Conservation (phyloP, 129 eudicot species). For the Apium graveolens region DNA sequence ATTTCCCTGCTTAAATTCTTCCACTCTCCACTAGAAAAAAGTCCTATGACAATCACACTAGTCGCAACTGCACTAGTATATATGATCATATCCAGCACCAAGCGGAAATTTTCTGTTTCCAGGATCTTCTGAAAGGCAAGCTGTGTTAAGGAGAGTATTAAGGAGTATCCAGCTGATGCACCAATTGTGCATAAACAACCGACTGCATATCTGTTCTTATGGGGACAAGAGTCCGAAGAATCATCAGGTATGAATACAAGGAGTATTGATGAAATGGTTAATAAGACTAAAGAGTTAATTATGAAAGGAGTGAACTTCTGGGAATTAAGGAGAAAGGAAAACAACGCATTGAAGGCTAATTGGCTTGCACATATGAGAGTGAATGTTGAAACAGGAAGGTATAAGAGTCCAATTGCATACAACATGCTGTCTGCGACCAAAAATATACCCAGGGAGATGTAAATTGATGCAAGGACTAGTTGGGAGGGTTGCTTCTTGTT, state of each 20-base stretch:
- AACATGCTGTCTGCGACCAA: constrained; percentile 17
- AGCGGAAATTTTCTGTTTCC: neutral
- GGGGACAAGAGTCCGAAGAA: constrained; percentile 3
- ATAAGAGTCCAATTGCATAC: constrained; percentile 21
- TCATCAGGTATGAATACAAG: constrained; percentile 19
- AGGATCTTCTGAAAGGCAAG: constrained; percentile 7
- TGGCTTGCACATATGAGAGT: constrained; percentile 32
- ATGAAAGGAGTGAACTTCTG: constrained; percentile 31
- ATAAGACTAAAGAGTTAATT: constrained; percentile 24
- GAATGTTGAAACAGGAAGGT: constrained; percentile 31
- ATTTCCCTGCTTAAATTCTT: constrained; percentile 13
- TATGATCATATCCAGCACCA: neutral
- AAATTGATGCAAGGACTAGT: neutral
- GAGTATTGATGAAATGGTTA: constrained; percentile 26
- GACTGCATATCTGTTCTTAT: constrained; percentile 12
- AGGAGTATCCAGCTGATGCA: constrained; percentile 24
- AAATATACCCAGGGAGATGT: constrained; percentile 19
- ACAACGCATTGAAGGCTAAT: constrained; percentile 34
- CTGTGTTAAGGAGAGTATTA: constrained; percentile 21
- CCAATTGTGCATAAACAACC: constrained; percentile 31
- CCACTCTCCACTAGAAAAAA: constrained; percentile 18
- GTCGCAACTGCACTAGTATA: constrained; percentile 8
- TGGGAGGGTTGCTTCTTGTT: neutral
- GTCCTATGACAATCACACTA: neutral
- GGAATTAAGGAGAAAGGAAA: constrained; percentile 30